phyloP scores from a whole-genome alignment of 2,329 filamentous ascomycete species.

The Tolypocladium capitatum region DNA sequence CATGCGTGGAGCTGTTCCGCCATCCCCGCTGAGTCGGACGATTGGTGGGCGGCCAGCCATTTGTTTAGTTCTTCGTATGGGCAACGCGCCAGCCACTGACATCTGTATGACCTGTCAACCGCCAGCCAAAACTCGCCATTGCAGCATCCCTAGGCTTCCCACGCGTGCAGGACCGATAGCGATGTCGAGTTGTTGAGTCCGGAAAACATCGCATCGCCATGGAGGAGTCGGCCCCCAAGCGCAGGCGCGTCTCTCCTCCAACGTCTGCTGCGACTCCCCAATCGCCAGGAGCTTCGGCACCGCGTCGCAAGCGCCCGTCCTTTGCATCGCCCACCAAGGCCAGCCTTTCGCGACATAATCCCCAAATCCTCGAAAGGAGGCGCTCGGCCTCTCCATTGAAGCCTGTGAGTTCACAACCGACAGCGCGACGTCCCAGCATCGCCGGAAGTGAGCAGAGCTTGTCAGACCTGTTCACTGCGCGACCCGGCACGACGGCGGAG shows the following conservation, averaged over 20 bases:
- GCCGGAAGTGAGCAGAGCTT: constrained; percentile 11
- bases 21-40: background rate
- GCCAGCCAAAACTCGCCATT: background rate
- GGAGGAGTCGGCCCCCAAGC: constrained; percentile 48
- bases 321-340: constrained; percentile 56
- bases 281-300: constrained; percentile 6
- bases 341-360: constrained; percentile 48
- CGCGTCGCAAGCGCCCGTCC: constrained; percentile 32
- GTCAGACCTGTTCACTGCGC: constrained; percentile 16
- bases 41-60: background rate
- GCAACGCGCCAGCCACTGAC: constrained; percentile 2
- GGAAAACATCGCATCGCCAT: constrained; percentile 11
- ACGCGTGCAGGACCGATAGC: background rate
- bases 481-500: constrained; percentile 13
- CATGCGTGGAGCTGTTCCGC: background rate
- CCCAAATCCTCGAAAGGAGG: constrained; percentile 38
- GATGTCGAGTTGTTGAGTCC: background rate
- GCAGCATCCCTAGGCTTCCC: background rate
- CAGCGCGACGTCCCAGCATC: background rate
- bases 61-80: constrained; percentile 2
- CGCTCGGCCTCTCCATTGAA: constrained; percentile 23
- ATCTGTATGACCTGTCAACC: background rate
- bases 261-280: constrained; percentile 17
- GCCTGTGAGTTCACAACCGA: constrained; percentile 1
- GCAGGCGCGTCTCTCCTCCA: constrained; percentile 48